Base-by-base conservation (phyloP, 2,329 filamentous ascomycete genomes). In the Aspergillus pseudoviridinutans region DNA sequence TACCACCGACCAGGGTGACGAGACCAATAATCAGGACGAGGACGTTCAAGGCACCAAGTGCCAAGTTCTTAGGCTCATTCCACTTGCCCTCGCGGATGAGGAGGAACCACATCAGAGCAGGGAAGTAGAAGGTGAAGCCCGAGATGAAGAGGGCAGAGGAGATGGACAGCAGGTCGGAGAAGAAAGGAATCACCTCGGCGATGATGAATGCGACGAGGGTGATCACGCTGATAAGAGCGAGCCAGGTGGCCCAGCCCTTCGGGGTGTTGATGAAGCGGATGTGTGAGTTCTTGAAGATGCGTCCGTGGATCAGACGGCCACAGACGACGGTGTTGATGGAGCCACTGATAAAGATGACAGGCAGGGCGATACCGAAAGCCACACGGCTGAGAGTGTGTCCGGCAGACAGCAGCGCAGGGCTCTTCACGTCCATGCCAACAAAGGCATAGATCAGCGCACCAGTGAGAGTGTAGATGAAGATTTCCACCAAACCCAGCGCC, bases 191-290 rank as follows among this genome's bases (percentile, higher is more conserved):
- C 49, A 92, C 87, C 71, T 93, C 88, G 4, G 90, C 89, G 64
- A 92, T 92, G 71, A 95, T 84, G 71, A 93, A 94, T 3, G 90
- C 90, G n/a, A 89, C 66, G 20, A 92, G 75, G 87, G 91, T 95
- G 3, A 87, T 89, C 1, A 72, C 27, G 9, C 54, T 51, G 27
- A 72, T 70, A 2, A 71, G 53, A 7, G 32, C 53, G 24, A 71
- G 54, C 71, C 71, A 74, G 29, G 71, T 70, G 22, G 66, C 55
- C 71, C 71, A 74, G 24, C 71, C 69, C 60, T 67, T 69, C 58
- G 64, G 66, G 41, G 68, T 71, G 66, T 73, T 71, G 49, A 71
- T 66, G 61, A 68, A 72, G 28, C 68, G 69, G 62, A 77, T 75
- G 24, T 66, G 61, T 5, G 66, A 68, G 59, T 72, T 64, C 51